Conservation (phyloP, 139 green algal genomes). For the Micromonas pusilla region DNA sequence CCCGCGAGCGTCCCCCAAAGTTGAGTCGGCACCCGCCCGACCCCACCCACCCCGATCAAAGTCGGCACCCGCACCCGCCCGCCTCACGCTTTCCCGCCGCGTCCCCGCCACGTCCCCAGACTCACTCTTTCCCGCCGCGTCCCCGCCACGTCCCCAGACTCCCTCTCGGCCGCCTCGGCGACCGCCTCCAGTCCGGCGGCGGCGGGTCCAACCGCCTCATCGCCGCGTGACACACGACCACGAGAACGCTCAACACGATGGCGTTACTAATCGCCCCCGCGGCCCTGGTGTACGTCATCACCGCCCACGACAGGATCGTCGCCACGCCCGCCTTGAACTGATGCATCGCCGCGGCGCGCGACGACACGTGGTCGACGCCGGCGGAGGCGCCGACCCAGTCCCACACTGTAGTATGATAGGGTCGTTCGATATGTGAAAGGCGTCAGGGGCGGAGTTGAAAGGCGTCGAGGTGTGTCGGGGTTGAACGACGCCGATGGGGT, state of each 20-base stretch:
- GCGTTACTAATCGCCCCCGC: not conserved
- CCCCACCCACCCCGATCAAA: no score
- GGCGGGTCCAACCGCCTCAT: not conserved
- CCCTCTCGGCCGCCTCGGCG: not conserved
- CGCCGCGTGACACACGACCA: not conserved
- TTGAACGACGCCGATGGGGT: no score
- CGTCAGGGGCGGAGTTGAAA: no score
- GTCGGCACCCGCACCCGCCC: no score
- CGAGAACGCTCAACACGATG: not conserved
- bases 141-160: not conserved
- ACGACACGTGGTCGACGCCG: not conserved
- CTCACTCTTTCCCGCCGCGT: not conserved
- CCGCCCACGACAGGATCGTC: not conserved
- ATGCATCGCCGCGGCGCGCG: not conserved
- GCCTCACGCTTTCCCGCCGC: not conserved
- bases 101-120: no score
- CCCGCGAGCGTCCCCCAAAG: no score
- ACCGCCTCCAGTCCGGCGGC: not conserved
- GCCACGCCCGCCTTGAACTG: not conserved
- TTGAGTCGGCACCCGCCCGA: no score
- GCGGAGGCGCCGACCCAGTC: not conserved
- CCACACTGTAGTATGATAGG: no score
- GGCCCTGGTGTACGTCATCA: not conserved
- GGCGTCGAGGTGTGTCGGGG: no score
- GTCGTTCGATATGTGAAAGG: no score